Evolutionary conservation across 176 grass and related monocot species (phyloP), one percentile per base, ranked within the genome.

Genomic region (Triticum turgidum): DNA sequence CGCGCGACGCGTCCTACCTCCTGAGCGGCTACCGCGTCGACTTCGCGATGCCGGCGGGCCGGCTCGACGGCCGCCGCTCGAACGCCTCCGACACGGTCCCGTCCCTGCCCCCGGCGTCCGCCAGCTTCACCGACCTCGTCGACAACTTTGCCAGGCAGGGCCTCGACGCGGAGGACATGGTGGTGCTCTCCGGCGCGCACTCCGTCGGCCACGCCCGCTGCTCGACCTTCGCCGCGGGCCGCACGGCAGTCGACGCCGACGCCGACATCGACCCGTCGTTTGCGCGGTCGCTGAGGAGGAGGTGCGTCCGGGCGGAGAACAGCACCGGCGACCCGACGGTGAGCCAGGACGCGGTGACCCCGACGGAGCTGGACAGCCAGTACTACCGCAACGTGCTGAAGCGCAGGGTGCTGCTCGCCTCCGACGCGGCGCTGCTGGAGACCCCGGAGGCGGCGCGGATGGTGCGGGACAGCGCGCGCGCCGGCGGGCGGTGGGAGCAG

Each of bases 181-280:
- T 93, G 7, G 73, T 88, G 37, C 91, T 93, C 54, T 88, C 92
- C n/a, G 87, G 93, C 12, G 89, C 92, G 32, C 92, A 94, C 89
- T 80, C 89, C 59, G 38, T 94, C 9, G 92, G 92, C 9, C 37
- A 37, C 3, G 83, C 92, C 32, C 89, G 91, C 81, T 91, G 92
- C 65, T 78, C 84, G 9, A 78, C 71, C 29, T 90, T 93, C 77
- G 13, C 11, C 6, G 21, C 2, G 3, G 24, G 9, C 54, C 83
- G 89, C 11, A 79, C 89, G 7, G 30, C 9, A n/a, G 39, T 7
- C 11, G 38, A 41, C 76, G 9, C 3, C 12, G 58, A 72, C 21
- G 65, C 71, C 18, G 73, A 70, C 80, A 82, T 86, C 34, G 67
- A 72, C 11, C 1, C 21, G 29, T 30, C 73, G 5, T 65, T 87